Base-by-base conservation (phyloP, 148 eudicot species). In the Tetragonia tetragonoides region DNA sequence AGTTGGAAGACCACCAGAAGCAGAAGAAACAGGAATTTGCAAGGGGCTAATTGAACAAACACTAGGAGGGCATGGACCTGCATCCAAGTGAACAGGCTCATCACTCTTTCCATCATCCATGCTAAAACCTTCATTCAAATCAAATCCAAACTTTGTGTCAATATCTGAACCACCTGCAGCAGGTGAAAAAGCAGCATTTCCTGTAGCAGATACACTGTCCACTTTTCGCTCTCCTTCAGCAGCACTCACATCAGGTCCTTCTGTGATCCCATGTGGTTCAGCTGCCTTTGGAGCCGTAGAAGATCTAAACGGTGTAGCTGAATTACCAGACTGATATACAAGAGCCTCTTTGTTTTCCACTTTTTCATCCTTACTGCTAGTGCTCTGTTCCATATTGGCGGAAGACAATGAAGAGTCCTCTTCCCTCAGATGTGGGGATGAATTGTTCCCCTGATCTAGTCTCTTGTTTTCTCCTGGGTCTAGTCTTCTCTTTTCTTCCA, bases 61-160 rank as follows among this genome's bases (percentile, higher is more conserved):
- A 60, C 9, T 1, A 60, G 24, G 21, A 3, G 62, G 21, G 23
- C 62, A 57, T 3, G 77, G 23, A 4, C 44, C 76, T 42, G 81
- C 73, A 77, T 28, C 84, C 24, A 78, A 62, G 21, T 23, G 77
- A 44, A 67, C 44, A 18, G 82, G 83, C 67, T 91, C 91, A 66
- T 81, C 91, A 66, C 66, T 81, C 80, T 84, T 90, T 64, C 77
- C 85, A 78, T 92, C 97, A 86, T 92, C 97, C 37, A 75, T 76
- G 57, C 46, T 47, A 34, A 91, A 83, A 10, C 96, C 91, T 84
- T 92, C 93, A 79, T 92, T 92, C 59, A 92, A 78, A 82, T 92
- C 97, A 81, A 92, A 92, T 75, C 79, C 88, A 61, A 83, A 80
- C 80, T 77, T 91, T 78, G 78, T 80, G 64, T 81, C 86, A 24